phyloP scores from a whole-genome alignment of 305 asterid genomes.

The Fraxinus sp. region DNA sequence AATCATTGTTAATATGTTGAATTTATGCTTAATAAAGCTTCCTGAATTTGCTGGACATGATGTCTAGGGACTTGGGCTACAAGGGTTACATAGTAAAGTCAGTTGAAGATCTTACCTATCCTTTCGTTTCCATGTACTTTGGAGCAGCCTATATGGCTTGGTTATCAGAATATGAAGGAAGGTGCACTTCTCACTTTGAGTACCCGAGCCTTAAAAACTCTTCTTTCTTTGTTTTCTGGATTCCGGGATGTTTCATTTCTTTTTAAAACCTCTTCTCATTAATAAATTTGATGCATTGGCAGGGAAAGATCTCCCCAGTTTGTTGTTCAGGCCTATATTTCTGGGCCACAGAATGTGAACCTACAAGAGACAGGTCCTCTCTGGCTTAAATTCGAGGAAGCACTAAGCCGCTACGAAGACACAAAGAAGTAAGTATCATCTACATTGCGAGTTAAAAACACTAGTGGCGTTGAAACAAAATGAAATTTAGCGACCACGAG shows the following conservation, averaged over 20 bases:
- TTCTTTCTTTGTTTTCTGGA: conserved; percentile 10
- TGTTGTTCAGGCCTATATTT: conserved; percentile 77
- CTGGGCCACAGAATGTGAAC: conserved; percentile 85
- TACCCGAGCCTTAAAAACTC: background rate
- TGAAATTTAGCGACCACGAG: background rate
- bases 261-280: background rate
- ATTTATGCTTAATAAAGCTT: conserved; percentile 1
- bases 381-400: conserved; percentile 67
- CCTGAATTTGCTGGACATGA: conserved; percentile 27
- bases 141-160: conserved; percentile 89
- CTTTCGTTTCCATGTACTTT: conserved; percentile 86
- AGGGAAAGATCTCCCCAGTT: conserved; percentile 77
- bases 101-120: conserved; percentile 82
- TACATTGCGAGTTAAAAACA: background rate
- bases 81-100: conserved; percentile 62
- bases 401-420: conserved; percentile 51
- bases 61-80: conserved; percentile 63
- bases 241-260: background rate
- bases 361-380: conserved; percentile 60
- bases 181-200: conserved; percentile 36
- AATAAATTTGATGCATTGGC: conserved; percentile 4
- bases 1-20: background rate
- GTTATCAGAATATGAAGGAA: conserved; percentile 88
- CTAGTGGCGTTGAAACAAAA: background rate
- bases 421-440: conserved; percentile 42